phyloP scores from a whole-genome alignment of 306 rosid species.

The Biancaea sappan region DNA sequence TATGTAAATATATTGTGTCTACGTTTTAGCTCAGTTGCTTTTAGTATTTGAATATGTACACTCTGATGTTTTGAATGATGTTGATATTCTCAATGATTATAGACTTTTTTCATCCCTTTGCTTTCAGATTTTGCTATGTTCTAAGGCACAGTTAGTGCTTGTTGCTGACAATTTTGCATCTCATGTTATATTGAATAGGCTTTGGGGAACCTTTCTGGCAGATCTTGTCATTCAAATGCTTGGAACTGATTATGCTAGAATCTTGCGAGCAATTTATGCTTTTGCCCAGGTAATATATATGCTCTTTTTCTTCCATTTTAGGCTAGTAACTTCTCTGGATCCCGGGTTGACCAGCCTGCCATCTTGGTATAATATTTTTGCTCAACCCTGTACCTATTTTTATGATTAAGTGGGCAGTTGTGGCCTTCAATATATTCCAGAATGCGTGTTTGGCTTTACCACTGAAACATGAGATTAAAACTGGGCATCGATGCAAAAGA shows the following conservation, averaged over 20 bases:
- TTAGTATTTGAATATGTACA: too few relatives aligned
- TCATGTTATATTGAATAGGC: slow-evolving; percentile 53
- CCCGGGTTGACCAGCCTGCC: slow-evolving; percentile 18
- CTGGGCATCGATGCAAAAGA: slow-evolving; percentile 3
- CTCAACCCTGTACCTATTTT: slow-evolving; percentile 27
- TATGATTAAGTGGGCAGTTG: background rate
- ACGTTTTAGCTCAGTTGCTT: too few relatives aligned
- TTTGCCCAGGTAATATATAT: slow-evolving; percentile 74
- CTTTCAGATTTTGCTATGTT: background rate
- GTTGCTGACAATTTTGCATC: slow-evolving; percentile 30
- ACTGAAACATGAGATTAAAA: slow-evolving; percentile 10
- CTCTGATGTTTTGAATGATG: background rate
- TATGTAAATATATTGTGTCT: too few relatives aligned
- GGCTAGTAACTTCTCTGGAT: slow-evolving; percentile 10
- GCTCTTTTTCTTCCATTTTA: slow-evolving; percentile 28
- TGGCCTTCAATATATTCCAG: background rate
- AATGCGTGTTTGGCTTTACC: background rate
- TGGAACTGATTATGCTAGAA: slow-evolving; percentile 95
- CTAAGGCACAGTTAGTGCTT: slow-evolving; percentile 5
- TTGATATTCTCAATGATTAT: background rate
- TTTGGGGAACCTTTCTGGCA: slow-evolving; percentile 93
- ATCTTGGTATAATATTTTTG: slow-evolving; percentile 20
- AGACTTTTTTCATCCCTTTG: background rate
- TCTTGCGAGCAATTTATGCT: slow-evolving; percentile 88
- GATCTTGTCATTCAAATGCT: slow-evolving; percentile 96